Conservation (phyloP, 176 grass and related monocot genomes). For the Avena insularis region DNA sequence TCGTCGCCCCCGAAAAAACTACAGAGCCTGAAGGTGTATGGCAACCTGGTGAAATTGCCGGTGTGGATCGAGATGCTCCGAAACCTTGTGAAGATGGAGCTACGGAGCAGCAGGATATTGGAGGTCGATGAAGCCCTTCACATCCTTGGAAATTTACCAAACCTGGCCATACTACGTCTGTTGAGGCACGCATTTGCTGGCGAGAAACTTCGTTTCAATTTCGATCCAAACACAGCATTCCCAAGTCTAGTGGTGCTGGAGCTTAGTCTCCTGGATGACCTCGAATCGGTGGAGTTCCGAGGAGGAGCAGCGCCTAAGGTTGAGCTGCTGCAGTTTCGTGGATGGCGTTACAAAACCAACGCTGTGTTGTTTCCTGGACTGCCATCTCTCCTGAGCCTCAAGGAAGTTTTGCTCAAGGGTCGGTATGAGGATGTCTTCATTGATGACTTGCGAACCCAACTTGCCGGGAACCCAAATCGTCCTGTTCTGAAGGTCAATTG, state of each 20-base stretch:
- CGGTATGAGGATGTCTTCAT: not conserved
- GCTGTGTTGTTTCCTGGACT: conserved; percentile 17
- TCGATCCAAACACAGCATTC: not conserved
- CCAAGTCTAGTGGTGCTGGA: not conserved
- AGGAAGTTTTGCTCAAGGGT: not conserved
- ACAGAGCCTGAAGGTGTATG: conserved; percentile 17
- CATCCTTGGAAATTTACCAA: conserved; percentile 2
- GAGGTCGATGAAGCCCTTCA: not conserved
- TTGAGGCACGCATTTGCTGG: not conserved
- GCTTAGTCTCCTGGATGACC: conserved; percentile 3
- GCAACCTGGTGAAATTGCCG: conserved; percentile 14
- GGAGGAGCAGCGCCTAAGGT: conserved; percentile 5
- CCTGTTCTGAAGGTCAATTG: conserved; percentile 33
- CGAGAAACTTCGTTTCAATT: not conserved
- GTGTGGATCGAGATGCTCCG: not conserved
- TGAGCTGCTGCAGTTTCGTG: conserved; percentile 18
- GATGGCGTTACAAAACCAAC: conserved; percentile 10
- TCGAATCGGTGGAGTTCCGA: not conserved
- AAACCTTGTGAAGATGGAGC: conserved; percentile 25
- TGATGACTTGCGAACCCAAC: conserved; percentile 2
- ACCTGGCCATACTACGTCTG: conserved; percentile 12
- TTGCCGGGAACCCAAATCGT: not conserved
- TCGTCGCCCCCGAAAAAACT: not conserved
- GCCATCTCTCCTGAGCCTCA: conserved; percentile 9
- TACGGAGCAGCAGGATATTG: conserved; percentile 25